These are phyloP conservation scores for Melampsora abietis-canadensis DNA, from an alignment of 1,284 basidiomycete species.

Conservation along the genomic window DNA sequence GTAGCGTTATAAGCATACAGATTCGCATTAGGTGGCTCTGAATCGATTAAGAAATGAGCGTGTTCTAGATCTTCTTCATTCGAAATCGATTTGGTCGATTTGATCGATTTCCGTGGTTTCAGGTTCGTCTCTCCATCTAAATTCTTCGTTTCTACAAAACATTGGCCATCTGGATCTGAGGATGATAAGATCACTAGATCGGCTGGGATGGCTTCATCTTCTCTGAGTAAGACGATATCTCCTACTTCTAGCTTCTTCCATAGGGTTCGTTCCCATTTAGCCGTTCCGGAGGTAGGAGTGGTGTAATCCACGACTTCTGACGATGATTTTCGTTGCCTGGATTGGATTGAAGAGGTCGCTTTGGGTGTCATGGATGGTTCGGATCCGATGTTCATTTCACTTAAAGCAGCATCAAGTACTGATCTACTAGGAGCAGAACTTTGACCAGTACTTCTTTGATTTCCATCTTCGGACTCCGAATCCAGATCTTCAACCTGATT, in stretches of 20 bases:
- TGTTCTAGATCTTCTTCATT: constrained; percentile 89
- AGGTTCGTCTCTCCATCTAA: constrained; percentile 96
- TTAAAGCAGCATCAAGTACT: constrained; percentile 47
- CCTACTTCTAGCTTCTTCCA: constrained; percentile 99
- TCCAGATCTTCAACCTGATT: constrained; percentile 53
- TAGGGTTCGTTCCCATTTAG: constrained; percentile 87
- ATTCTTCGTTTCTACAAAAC: constrained; percentile 68
- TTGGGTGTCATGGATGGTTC: constrained; percentile 60
- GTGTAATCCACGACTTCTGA: constrained; percentile 64
- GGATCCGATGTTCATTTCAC: constrained; percentile 59
- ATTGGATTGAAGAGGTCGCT: neutral
- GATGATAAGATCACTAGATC: constrained; percentile 83
- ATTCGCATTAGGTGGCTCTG: constrained; percentile 88
- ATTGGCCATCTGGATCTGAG: constrained; percentile 55
- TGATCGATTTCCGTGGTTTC: constrained; percentile 76
- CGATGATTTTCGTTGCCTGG: constrained; percentile 38
- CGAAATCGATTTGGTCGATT: constrained; percentile 70
- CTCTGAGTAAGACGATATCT: constrained; percentile 83
- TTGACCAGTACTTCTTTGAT: constrained; percentile 44
- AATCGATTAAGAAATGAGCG: constrained; percentile 79
- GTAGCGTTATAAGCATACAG: constrained; percentile 86
- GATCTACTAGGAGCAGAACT: constrained; percentile 13
- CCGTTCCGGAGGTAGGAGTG: constrained; percentile 66
- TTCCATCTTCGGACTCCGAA: constrained; percentile 42
- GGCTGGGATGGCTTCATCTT: constrained; percentile 93